phyloP scores from a whole-genome alignment of 2,329 filamentous ascomycete species.

The Colletotrichum orbiculare region DNA sequence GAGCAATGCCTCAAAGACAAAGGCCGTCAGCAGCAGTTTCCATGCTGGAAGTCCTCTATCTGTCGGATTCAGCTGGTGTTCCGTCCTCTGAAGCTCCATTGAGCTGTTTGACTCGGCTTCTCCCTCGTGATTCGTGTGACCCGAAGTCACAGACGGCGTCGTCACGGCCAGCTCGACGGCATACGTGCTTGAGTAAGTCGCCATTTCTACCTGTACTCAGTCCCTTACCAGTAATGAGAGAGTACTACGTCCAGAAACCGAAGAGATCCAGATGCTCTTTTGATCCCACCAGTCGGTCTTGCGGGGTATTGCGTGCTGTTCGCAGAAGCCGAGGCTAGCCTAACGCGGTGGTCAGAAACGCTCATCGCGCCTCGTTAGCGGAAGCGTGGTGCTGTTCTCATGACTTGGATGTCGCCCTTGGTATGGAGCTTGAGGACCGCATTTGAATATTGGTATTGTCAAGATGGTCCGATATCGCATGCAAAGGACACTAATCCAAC shows the following conservation, averaged over 20 bases:
- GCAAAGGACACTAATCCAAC: background rate
- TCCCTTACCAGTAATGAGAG: background rate
- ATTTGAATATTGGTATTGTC: background rate
- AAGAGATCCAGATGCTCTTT: background rate
- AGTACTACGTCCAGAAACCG: background rate
- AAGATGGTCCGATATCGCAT: background rate
- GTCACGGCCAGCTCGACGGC: constrained; percentile 3
- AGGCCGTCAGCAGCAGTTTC: constrained; percentile 41
- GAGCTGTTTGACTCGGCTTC: background rate
- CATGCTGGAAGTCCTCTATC: constrained; percentile 42
- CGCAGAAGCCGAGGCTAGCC: constrained; percentile 12
- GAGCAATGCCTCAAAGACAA: constrained; percentile 43
- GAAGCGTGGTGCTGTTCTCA: background rate
- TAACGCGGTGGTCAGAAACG: constrained; percentile 1
- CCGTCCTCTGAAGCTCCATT: background rate
- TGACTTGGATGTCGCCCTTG: constrained; percentile 11
- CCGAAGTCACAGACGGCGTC: background rate
- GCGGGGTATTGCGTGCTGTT: background rate
- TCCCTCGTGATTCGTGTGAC: background rate
- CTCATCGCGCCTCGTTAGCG: constrained; percentile 1
- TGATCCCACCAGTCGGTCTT: background rate
- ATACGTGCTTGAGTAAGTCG: constrained; percentile 1
- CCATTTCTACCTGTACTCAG: background rate
- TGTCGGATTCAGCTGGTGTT: constrained; percentile 36
- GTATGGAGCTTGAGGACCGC: background rate